Evolutionary conservation across 805 yeast species (phyloP).

Genomic region (Metschnikowia picachoensis): DNA sequence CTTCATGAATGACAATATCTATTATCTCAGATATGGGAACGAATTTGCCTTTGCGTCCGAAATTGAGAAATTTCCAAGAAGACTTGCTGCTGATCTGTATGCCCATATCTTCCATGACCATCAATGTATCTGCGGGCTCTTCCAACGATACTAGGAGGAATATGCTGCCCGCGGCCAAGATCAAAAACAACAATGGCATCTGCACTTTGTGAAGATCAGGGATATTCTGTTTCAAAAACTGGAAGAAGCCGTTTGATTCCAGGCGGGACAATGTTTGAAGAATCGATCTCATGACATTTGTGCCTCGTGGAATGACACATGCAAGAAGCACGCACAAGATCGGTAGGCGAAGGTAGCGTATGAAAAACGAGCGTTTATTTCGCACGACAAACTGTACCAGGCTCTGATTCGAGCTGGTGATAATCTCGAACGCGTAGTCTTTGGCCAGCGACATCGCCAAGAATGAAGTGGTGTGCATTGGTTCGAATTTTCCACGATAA

Average conservation of each 20-base stretch:
- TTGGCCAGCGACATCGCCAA: slow-evolving; percentile 29
- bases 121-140: slow-evolving; percentile 40
- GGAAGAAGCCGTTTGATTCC: neutral
- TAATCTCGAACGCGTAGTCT: slow-evolving; percentile 27
- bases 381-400: slow-evolving; percentile 18
- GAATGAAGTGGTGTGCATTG: neutral
- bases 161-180: slow-evolving; percentile 3
- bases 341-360: slow-evolving; percentile 16
- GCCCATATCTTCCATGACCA: slow-evolving; percentile 44
- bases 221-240: too few relatives aligned
- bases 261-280: neutral
- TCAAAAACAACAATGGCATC: neutral
- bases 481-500: slow-evolving; percentile 3
- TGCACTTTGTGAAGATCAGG: neutral
- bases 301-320: neutral
- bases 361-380: slow-evolving; percentile 12
- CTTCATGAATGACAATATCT: slow-evolving; percentile 73
- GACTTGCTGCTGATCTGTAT: slow-evolving; percentile 37
- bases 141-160: slow-evolving; percentile 24
- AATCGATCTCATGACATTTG: too few relatives aligned
- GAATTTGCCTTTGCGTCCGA: slow-evolving; percentile 36
- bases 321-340: slow-evolving; percentile 13
- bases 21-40: slow-evolving; percentile 54
- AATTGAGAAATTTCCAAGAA: slow-evolving; percentile 12
- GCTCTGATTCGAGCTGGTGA: slow-evolving; percentile 15